Conservation (phyloP, 169 alveolate genomes). For the Cryptosporidium sp. region DNA sequence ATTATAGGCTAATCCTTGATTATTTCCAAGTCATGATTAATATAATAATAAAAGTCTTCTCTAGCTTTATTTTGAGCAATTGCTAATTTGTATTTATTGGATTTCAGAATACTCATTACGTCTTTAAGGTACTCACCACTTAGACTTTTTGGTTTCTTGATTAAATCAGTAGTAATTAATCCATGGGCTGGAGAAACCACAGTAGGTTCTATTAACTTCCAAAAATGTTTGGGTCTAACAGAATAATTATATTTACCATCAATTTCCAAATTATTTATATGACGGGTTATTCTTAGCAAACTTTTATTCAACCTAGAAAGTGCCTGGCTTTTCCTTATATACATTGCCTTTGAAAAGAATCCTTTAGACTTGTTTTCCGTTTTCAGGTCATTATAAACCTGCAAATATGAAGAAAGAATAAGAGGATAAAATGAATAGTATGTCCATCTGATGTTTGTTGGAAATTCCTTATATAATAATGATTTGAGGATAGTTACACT, state of each 20-base stretch:
- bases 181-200: slow-evolving; percentile 68
- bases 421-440: slow-evolving; percentile 38
- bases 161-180: slow-evolving; percentile 42
- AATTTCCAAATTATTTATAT: slow-evolving; percentile 20
- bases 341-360: slow-evolving; percentile 21
- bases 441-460: slow-evolving; percentile 51
- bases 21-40: slow-evolving; percentile 57
- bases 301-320: slow-evolving; percentile 34
- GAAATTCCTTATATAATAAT: slow-evolving; percentile 44
- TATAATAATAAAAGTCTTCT: slow-evolving; percentile 45
- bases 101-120: slow-evolving; percentile 25
- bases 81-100: slow-evolving; percentile 61
- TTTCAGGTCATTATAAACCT: slow-evolving; percentile 5
- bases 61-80: slow-evolving; percentile 65
- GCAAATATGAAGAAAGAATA: slow-evolving; percentile 34
- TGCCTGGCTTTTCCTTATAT: slow-evolving; percentile 27
- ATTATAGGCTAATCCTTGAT: background rate
- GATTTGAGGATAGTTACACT: slow-evolving; percentile 47
- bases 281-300: slow-evolving; percentile 9
- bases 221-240: slow-evolving; percentile 8
- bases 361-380: slow-evolving; percentile 16
- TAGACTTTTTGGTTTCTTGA: slow-evolving; percentile 26
- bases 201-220: slow-evolving; percentile 50
- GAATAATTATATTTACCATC: slow-evolving; percentile 21
- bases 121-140: slow-evolving; percentile 70